Evolutionary conservation across 495 filamentous ascomycete species (phyloP), one percentile per base, ranked within the genome.

Genomic region (Pyrenopolyporus hunteri): DNA sequence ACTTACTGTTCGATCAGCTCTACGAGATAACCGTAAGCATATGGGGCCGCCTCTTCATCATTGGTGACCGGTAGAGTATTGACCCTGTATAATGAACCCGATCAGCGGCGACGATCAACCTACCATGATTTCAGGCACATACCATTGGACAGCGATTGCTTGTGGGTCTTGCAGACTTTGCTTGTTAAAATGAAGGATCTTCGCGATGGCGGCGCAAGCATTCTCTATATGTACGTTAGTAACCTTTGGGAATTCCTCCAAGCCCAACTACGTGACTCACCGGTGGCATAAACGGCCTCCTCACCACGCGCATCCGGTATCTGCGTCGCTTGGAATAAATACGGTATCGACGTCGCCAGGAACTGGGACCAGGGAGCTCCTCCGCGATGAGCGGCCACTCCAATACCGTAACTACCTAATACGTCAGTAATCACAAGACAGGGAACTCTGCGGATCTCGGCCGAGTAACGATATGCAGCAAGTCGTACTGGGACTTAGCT

Each of bases 41-140:
- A 98, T 23, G 95, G 94, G 2, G 95, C 95, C 2, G 94, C 95
- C 77, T 98, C 95, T 73, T 98, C 95, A 63, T 99, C 95, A 69
- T 95, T 96, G 3, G 87, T 86, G 37, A 99, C 87, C 1, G 95
- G 95, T 20, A 99, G 77, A 0, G 91, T 96, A 17, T 89, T 85
- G 20, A 99, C 78, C 69, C 69, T 71, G 16, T 28, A 25, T 9
- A 22, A 6, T 5, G 31, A 57, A 33, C 0, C n/a, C 35, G 4
- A 25, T 66, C 26, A 66, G 63, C 22, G 33, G 6, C 11, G 4
- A 20, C 51, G 16, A 11, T 49, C 10, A 26, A 23, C 6, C 16
- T 25, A 7, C 11, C 5, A 26, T 11, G 10, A 13, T 36, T 43
- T 6, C 4, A 45, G 16, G 26, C 47, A 42, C 40, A n/a, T 67